Base-by-base conservation (phyloP, 192 early-diverging fungal genomes). In the Pilobolus umbonatus region DNA sequence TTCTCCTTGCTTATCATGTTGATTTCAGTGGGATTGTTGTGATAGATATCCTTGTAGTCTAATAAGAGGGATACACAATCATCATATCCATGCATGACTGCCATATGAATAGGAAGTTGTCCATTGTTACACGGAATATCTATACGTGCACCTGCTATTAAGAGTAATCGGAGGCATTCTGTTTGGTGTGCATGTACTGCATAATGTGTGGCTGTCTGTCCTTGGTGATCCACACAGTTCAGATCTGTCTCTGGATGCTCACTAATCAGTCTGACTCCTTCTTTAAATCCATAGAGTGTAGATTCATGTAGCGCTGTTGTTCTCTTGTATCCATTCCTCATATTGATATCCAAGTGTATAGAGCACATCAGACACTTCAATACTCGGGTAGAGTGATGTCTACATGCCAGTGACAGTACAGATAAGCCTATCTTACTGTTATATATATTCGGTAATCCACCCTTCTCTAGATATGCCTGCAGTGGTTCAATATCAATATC, bases 161-260 rank as follows among this genome's bases (percentile, higher is more conserved):
- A 32, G 19, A 69, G 42, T 12, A 36, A 34, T 12, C 42, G 12
- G 7, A 58, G n/a, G 9, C 32, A 46, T 15, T 30, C 39, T 4
- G 42, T 6, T 4, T 51, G 45, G 39, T 62, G 51, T 21, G 44
- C 35, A 8, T 40, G 17, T 11, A 45, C 47, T 22, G 67, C 67
- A 43, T 50, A 30, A 43, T 69, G 48, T 34, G 63, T 42, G 0
- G 67, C 36, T 4, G 67, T 69, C 3, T 58, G 60, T 14, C 56
- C 67, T 4, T 31, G n/a, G 0, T 15, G 34, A 38, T 56, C 55
- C 0, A 34, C 19, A 12, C 32, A 28, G 21, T 69, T 63, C 7
- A 63, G n/a, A 22, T 45, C 29, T 4, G 45, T 24, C 17, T 57
- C 42, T 7, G 55, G 25, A 32, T 64, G 62, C 46, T 45, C 26